Conservation (phyloP, 306 rosid species). For the Quercus agrifolia region DNA sequence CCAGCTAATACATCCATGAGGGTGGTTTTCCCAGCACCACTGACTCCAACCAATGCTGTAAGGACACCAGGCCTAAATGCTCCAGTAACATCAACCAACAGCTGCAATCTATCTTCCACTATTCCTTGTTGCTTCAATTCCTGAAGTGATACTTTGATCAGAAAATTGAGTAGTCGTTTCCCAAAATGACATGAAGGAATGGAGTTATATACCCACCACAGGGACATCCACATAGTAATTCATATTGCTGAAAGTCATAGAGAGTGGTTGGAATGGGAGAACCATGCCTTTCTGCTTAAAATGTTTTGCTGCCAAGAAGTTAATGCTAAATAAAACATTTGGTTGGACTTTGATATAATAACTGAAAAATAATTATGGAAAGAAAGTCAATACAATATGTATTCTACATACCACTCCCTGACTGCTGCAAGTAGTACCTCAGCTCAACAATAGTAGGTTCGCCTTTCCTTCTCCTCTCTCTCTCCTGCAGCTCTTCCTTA, state of each 20-base stretch:
- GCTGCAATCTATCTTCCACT: slow-evolving; percentile 73
- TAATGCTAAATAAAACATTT: slow-evolving; percentile 16
- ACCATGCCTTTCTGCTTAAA: slow-evolving; percentile 94
- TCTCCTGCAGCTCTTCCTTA: slow-evolving; percentile 77
- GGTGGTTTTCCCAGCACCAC: slow-evolving; percentile 98
- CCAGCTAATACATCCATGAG: slow-evolving; percentile 98
- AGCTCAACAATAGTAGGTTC: slow-evolving; percentile 72
- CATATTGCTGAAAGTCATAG: slow-evolving; percentile 89
- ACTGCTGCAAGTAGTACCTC: slow-evolving; percentile 85
- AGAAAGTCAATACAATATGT: background rate
- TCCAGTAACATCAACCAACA: slow-evolving; percentile 80
- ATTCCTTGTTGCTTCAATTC: slow-evolving; percentile 94
- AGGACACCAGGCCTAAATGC: slow-evolving; percentile 90
- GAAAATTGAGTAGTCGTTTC: slow-evolving; percentile 22
- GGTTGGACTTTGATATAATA: background rate
- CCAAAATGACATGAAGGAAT: background rate
- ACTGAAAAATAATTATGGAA: background rate
- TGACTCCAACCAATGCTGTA: slow-evolving; percentile 94
- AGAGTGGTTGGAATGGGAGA: slow-evolving; percentile 95
- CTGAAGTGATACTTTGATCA: slow-evolving; percentile 54
- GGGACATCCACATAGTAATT: slow-evolving; percentile 94
- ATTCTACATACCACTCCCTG: slow-evolving; percentile 64
- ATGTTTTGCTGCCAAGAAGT: slow-evolving; percentile 59
- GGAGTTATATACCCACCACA: slow-evolving; percentile 50
- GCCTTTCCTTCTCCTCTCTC: slow-evolving; percentile 83